A percentile compares a stretch with the other conserved stretches of the same genome.
Evolutionary conservation across 164 flowering plant genomes (phyloP).

Genomic region (Vitis riparia): DNA sequence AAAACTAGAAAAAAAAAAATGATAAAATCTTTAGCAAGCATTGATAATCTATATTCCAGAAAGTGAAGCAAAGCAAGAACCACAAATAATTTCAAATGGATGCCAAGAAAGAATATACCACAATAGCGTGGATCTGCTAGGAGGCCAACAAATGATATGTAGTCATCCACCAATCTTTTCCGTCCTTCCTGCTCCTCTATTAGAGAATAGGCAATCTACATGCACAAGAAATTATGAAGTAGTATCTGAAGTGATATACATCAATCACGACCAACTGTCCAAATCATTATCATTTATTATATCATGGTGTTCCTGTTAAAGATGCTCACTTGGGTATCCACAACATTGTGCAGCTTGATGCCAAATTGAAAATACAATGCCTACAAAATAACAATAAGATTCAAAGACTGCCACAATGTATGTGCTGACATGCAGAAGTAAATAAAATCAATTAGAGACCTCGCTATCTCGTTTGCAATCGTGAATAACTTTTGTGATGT

Average conservation of each 20-base stretch:
- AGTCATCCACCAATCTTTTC: conserved; percentile 55
- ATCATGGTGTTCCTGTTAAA: not conserved
- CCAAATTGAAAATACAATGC: conserved; percentile 88
- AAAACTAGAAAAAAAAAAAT: too few relatives aligned
- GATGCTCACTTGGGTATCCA: conserved; percentile 82
- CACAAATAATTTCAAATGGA: conserved; percentile 12
- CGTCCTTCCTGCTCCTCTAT: conserved; percentile 90
- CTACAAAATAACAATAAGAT: conserved; percentile 35
- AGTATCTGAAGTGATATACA: not conserved
- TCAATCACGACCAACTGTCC: not conserved
- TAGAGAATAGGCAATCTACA: conserved; percentile 82
- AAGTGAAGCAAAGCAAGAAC: not conserved
- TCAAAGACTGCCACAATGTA: conserved; percentile 6
- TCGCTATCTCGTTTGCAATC: conserved; percentile 99
- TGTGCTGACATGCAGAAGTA: conserved; percentile 7
- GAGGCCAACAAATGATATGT: conserved; percentile 85
- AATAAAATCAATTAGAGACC: conserved; percentile 49
- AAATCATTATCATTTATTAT: not conserved
- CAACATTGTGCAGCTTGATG: conserved; percentile 81
- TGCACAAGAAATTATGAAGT: not conserved
- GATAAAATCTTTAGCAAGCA: too few relatives aligned
- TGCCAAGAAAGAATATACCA: conserved; percentile 50
- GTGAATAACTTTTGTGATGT: conserved; percentile 95
- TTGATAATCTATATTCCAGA: too few relatives aligned
- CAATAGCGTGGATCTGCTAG: conserved; percentile 92